Evolutionary conservation across 179 eudicot species (phyloP), one percentile per base, ranked within the genome.

Genomic region (Vitellaria paradoxa): DNA sequence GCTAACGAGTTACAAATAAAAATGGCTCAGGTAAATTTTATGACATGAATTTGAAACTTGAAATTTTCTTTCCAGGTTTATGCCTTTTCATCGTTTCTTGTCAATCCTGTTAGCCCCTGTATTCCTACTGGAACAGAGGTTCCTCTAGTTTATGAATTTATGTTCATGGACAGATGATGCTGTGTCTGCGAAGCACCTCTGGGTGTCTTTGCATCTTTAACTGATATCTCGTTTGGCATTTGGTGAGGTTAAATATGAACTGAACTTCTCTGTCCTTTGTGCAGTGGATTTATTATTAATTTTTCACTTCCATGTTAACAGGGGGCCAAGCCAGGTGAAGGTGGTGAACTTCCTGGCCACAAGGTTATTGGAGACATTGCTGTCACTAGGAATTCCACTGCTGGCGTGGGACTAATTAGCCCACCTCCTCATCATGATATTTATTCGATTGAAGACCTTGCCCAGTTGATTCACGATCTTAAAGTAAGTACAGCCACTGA

Each of bases 291-390:
- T 76, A 69, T 74, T 77, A 60, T 79, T 72, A 53, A 79, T 71
- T 74, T n/a, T 75, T 60, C 45, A 11, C 49, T 81, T 60, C 59
- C 53, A 69, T 78, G 65, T 64, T 77, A 6, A 50, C 82, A 96
- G 99, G 99, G 99, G 69, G 99, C 99, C 53, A 96, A 96, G 87
- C 99, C 99, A 9, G 99, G 99, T 59, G 98, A 96, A 88, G 99
- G 99, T 68, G 99, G 99, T 83, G 99, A 96, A 82, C 93, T 94
- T 74, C 98, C 99, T 18, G 99, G 99, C 47, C 98, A 96, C 78
- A 96, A 96, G 83, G 99, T 96, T 79, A 85, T 94, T 73, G 99
- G 98, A 69, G 99, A 96, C 75, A 96, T 96, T 82, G 99, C 99
- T 64, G 77, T 89, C 64, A 96, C 99, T 45, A 84, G 99, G 84